Evolutionary conservation across 306 rosid genomes (phyloP), one percentile per base, ranked within the genome.

Genomic region (Lablab purpureus): DNA sequence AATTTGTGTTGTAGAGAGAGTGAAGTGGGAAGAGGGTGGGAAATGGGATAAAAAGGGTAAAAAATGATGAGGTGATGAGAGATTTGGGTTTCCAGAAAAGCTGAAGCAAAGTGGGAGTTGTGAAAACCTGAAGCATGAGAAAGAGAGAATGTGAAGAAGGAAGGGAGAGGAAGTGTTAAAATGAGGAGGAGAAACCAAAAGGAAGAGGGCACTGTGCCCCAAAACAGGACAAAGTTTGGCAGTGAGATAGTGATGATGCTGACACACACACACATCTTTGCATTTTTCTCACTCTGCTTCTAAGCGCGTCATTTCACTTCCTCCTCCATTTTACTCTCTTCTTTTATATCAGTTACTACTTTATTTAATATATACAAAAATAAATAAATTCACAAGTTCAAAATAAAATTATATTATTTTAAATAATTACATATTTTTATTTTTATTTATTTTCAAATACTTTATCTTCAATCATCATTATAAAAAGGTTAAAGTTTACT

Each of bases 181-280:
- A 72, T 34, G 50, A 72, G 18, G 62, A 15, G 7, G 0, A 12
- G 32, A 21, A 66, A 21, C n/a, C n/a, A n/a, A n/a, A n/a, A n/a
- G 22, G 51, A 66, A 66, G 51, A 37, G 2, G 23, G 19, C 66
- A 62, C 51, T 63, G 54, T 80, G 80, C 82, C 81, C 87, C 76
- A 79, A 51, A 87, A 77, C 46, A 85, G 87, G 92, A 92, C 96
- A 92, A 71, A 90, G 86, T 85, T 87, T 83, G 86, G 88, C 97
- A 87, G 88, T 21, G 71, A 80, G 54, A 22, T 19, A 19, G 56
- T 50, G 11, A 50, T 50, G 56, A 50, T 50, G 56, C 56, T 50
- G 56, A 50, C 23, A 22, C 1, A 6, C 7, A 50, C 4, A 50
- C 56, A n/a, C n/a, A 9, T n/a, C 2, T 50, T 8, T 37, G 10